Evolutionary conservation across 2,329 filamentous ascomycete genomes (phyloP).

Genomic region (Sclerotinia trifoliorum): DNA sequence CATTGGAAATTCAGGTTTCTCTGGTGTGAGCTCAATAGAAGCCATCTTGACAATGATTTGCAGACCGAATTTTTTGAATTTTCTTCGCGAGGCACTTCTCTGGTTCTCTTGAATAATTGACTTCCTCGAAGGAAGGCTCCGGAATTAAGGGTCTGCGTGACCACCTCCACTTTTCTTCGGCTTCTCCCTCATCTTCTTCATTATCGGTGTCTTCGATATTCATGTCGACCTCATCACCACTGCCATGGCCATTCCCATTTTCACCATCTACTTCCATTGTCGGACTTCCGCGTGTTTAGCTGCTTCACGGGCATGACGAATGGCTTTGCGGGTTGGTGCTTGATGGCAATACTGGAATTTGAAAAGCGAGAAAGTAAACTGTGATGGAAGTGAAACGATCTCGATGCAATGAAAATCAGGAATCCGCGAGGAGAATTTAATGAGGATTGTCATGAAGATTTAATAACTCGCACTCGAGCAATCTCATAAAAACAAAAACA

Average conservation of each 20-base stretch:
- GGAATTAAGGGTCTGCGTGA: neutral
- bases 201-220: constrained; percentile 25
- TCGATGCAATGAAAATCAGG: neutral
- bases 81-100: constrained; percentile 16
- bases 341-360: too few species aligned
- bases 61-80: constrained; percentile 42
- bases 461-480: neutral
- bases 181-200: constrained; percentile 2
- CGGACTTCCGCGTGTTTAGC: constrained; percentile 36
- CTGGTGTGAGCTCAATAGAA: constrained; percentile 56
- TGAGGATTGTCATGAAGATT: neutral
- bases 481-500: neutral
- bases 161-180: neutral
- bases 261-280: neutral
- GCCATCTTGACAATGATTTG: constrained; percentile 65
- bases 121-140: neutral
- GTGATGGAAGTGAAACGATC: neutral
- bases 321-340: neutral
- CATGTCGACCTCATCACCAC: constrained; percentile 17
- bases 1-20: constrained; percentile 50
- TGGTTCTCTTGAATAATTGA: neutral
- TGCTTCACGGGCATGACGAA: constrained; percentile 27
- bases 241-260: neutral
- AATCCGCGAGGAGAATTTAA: too few species aligned
- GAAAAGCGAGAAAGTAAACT: neutral